Evolutionary conservation across 2,329 filamentous ascomycete genomes (phyloP).

Genomic region (Myrmaecium sp.): DNA sequence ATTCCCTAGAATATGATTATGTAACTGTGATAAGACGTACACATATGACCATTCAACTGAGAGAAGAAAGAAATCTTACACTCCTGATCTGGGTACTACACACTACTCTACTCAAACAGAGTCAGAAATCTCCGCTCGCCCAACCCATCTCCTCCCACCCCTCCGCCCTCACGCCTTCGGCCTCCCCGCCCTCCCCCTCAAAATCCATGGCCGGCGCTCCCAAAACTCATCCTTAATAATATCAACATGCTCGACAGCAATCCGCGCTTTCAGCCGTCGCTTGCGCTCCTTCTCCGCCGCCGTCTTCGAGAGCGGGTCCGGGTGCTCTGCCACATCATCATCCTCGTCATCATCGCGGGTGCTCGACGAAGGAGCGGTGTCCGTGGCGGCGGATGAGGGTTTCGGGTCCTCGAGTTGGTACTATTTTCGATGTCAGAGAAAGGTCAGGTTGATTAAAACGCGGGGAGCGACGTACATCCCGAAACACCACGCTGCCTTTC

Average conservation of each 20-base stretch:
- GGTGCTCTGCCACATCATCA: slow-evolving; percentile 3
- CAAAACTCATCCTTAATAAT: slow-evolving; percentile 95
- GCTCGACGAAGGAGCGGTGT: slow-evolving; percentile 34
- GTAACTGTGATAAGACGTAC: too few species aligned
- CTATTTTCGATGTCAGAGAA: slow-evolving; percentile 1
- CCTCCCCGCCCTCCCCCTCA: slow-evolving; percentile 19
- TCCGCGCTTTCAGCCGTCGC: slow-evolving; percentile 58
- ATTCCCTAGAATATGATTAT: too few species aligned
- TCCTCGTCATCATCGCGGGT: slow-evolving; percentile 3
- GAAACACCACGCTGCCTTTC: slow-evolving; percentile 81
- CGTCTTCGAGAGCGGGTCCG: slow-evolving; percentile 49
- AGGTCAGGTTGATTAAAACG: background rate
- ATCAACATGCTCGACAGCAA: slow-evolving; percentile 74
- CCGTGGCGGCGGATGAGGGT: slow-evolving; percentile 8
- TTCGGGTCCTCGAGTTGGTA: slow-evolving; percentile 3
- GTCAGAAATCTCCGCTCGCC: background rate
- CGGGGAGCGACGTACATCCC: slow-evolving; percentile 42
- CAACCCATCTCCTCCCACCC: background rate
- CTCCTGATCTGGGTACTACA: too few species aligned
- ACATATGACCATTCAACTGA: too few species aligned
- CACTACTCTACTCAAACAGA: too few species aligned
- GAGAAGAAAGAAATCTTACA: too few species aligned
- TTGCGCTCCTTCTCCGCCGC: slow-evolving; percentile 74
- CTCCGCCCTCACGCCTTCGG: slow-evolving; percentile 2
- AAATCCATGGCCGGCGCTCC: slow-evolving; percentile 63